Evolutionary conservation across 495 filamentous ascomycete genomes (phyloP).

Genomic region (Evansstolkia leycettana): DNA sequence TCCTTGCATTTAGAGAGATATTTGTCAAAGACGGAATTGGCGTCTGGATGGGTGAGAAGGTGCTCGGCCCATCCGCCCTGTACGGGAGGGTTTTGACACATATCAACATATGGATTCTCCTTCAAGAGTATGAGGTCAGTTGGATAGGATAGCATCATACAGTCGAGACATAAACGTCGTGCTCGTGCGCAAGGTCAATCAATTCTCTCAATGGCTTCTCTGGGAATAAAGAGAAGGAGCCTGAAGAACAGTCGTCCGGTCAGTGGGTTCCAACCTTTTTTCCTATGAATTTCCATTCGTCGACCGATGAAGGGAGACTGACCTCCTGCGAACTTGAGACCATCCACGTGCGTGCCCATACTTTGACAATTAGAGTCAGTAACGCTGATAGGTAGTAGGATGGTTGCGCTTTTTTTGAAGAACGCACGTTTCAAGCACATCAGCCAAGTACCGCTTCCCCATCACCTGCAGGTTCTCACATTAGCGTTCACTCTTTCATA

Average conservation of each 20-base stretch:
- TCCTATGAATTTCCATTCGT: neutral
- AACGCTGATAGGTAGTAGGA: too few species aligned
- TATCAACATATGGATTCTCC: too few species aligned
- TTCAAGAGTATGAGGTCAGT: too few species aligned
- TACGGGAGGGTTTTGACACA: too few species aligned
- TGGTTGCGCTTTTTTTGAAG: too few species aligned
- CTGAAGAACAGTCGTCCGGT: constrained; percentile 11
- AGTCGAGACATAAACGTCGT: constrained; percentile 43
- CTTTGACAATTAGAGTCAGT: too few species aligned
- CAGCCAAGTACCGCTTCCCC: constrained; percentile 39
- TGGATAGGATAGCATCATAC: constrained; percentile 9
- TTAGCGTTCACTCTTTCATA: constrained; percentile 1
- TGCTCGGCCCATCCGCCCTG: constrained; percentile 45
- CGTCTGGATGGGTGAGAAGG: constrained; percentile 36
- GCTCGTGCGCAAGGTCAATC: constrained; percentile 39
- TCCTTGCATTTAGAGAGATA: constrained; percentile 40
- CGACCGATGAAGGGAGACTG: neutral
- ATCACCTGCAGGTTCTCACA: constrained; percentile 21
- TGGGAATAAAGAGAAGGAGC: constrained; percentile 40
- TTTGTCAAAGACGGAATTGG: constrained; percentile 31
- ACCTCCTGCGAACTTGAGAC: constrained; percentile 47
- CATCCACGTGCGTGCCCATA: constrained; percentile 43
- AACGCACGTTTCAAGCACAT: constrained; percentile 38
- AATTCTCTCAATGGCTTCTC: constrained; percentile 35
- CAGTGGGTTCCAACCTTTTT: too few species aligned